Evolutionary conservation across 2,329 filamentous ascomycete species (phyloP).

Genomic region (Dothistroma septosporum): DNA sequence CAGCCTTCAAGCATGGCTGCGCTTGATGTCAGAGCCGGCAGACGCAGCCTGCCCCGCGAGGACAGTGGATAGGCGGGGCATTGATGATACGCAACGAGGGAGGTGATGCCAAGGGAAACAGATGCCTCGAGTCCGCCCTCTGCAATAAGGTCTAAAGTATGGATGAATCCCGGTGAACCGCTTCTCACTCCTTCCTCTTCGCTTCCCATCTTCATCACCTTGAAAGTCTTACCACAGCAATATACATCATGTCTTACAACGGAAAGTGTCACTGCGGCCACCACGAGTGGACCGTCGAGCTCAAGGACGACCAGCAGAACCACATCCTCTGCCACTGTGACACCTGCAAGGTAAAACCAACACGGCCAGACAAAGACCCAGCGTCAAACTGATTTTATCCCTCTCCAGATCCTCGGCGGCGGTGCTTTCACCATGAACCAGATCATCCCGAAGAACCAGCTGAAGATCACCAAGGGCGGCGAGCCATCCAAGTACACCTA

Average conservation of each 20-base stretch:
- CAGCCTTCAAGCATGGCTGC: neutral
- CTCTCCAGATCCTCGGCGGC: constrained; percentile 41
- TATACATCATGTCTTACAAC: constrained; percentile 46
- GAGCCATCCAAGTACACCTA: constrained; percentile 52
- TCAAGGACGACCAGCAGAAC: constrained; percentile 44
- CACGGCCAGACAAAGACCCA: neutral
- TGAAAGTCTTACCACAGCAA: no score
- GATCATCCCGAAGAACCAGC: constrained; percentile 47
- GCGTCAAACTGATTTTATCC: neutral
- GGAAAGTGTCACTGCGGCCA: constrained; percentile 56
- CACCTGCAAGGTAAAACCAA: constrained; percentile 46
- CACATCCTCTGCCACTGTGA: constrained; percentile 47
- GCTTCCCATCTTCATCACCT: no score
- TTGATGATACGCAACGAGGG: neutral
- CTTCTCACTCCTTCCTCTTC: no score
- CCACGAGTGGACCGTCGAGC: constrained; percentile 49
- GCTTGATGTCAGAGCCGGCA: neutral
- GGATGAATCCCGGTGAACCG: no score
- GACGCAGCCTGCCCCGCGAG: neutral
- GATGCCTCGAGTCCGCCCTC: no score
- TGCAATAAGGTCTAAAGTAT: no score
- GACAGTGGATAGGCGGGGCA: neutral
- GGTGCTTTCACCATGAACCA: constrained; percentile 53
- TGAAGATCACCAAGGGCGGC: constrained; percentile 52
- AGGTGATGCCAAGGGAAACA: neutral